A percentile compares a stretch with the other conserved stretches of the same genome.
Evolutionary conservation across 2,329 filamentous ascomycete genomes (phyloP).

Genomic region (Diaporthe velutina): DNA sequence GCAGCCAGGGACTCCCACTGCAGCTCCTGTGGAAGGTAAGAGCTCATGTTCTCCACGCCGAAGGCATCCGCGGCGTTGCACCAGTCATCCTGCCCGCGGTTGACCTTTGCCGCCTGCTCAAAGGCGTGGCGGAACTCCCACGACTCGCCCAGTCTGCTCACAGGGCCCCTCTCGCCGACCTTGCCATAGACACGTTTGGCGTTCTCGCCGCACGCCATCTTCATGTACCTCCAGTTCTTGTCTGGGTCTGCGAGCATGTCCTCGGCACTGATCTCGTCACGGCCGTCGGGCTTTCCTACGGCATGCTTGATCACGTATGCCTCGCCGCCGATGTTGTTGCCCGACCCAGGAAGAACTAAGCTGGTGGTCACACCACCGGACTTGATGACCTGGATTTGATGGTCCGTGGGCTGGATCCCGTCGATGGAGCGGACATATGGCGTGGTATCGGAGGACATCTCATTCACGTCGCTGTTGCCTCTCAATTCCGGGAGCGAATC

Average conservation of each 20-base stretch:
- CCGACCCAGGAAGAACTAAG: constrained; percentile 75
- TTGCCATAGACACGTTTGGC: constrained; percentile 72
- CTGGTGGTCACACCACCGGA: constrained; percentile 80
- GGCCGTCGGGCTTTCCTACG: constrained; percentile 70
- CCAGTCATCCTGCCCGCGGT: constrained; percentile 76
- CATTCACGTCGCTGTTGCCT: constrained; percentile 72
- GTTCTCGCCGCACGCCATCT: constrained; percentile 83
- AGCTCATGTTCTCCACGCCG: constrained; percentile 64
- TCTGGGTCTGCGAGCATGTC: constrained; percentile 77
- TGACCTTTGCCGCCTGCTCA: constrained; percentile 69
- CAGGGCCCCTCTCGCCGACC: constrained; percentile 65
- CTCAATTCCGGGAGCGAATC: constrained; percentile 66
- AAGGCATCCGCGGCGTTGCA: constrained; percentile 66
- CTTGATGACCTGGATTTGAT: constrained; percentile 77
- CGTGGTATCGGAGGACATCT: constrained; percentile 73
- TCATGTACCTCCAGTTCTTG: constrained; percentile 77
- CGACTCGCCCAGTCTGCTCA: constrained; percentile 75
- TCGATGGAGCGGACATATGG: constrained; percentile 78
- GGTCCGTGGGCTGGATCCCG: constrained; percentile 72
- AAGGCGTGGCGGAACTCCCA: constrained; percentile 78
- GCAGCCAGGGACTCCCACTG: constrained; percentile 74
- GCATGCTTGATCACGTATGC: constrained; percentile 78
- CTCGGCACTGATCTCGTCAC: constrained; percentile 71
- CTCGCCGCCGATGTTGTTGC: constrained; percentile 81
- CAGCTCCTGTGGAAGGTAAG: constrained; percentile 73